phyloP scores from a whole-genome alignment of 805 yeast genomes.

The Saccharomycopsis synnaedendra region DNA sequence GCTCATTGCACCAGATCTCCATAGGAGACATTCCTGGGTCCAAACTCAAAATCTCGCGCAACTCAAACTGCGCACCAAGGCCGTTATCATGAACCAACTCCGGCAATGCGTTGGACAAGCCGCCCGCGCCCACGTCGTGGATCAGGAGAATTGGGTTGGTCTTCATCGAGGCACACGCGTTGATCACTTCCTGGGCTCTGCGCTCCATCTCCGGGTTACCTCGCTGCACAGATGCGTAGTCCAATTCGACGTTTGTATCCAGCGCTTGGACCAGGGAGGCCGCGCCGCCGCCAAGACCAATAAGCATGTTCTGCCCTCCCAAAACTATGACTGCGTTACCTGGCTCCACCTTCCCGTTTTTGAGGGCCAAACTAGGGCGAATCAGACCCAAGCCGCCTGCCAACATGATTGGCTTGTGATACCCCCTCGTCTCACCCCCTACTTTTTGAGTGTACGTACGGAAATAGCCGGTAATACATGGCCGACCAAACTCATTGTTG shows the following conservation, averaged over 20 bases:
- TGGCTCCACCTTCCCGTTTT: slow-evolving; percentile 79
- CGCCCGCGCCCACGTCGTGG: slow-evolving; percentile 99
- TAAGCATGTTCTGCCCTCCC: slow-evolving; percentile 97
- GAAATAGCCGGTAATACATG: slow-evolving; percentile 93
- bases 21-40: slow-evolving; percentile 99
- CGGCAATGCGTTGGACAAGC: slow-evolving; percentile 92
- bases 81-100: slow-evolving; percentile 96
- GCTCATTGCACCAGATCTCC: slow-evolving; percentile 99
- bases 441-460: slow-evolving; percentile 85
- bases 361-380: slow-evolving; percentile 84
- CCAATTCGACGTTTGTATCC: slow-evolving; percentile 91
- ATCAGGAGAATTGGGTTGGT: slow-evolving; percentile 82
- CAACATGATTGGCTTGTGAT: slow-evolving; percentile 97
- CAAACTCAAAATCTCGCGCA: slow-evolving; percentile 78
- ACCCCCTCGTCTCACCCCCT: slow-evolving; percentile 77
- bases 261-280: slow-evolving; percentile 96
- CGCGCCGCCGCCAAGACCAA: slow-evolving; percentile 99
- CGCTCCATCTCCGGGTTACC: slow-evolving; percentile 99
- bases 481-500: slow-evolving; percentile 98
- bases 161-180: slow-evolving; percentile 82
- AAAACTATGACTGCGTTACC: slow-evolving; percentile 86
- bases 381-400: slow-evolving; percentile 99
- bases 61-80: slow-evolving; percentile 86
- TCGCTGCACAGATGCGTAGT: slow-evolving; percentile 97
- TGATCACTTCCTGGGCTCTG: slow-evolving; percentile 96